Base-by-base conservation (phyloP, 129 eudicot species). In the Lactuca sativa region DNA sequence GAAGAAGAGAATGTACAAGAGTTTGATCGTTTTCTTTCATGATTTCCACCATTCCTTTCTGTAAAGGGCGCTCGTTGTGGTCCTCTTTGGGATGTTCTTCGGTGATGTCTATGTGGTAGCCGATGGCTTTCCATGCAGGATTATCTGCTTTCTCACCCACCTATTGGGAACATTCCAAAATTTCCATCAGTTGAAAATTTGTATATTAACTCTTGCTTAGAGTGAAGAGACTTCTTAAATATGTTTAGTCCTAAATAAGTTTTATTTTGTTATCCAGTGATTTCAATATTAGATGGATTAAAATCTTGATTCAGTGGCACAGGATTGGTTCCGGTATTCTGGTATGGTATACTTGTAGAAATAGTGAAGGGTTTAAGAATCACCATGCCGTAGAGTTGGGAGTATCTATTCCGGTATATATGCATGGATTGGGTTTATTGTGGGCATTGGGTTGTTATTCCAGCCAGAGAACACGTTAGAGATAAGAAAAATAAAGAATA, bases 71-170 rank as follows among this genome's bases (percentile, higher is more conserved):
- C 25, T 80, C 64, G 18, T 75, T 65, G 25, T 71, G 66, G 16
- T 66, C 61, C 1, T 36, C 30, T 25, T 25, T 18, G 7, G 61
- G 30, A 10, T 66, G 75, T 57, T 64, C 47, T 54, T 77, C 78
- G 0, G 18, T 34, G 8, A n/a, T 59, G 41, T 77, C 78, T 16
- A 64, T 74, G 33, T 82, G 53, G 71, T 88, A 92, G 4, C 78
- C 89, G 32, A 92, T 80, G 58, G 93, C 96, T 76, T 82, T 72
- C 95, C 95, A 92, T 71, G 85, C 69, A 2, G 91, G 89, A 75
- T 92, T 92, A 2, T 65, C 51, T 25, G 82, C 72, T 4, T 82
- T 70, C 67, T 88, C 86, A 73, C 76, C 77, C 14, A 79, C 90
- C 97, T 91, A 66, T 73, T 30, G 12, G 59, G 32, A 44, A 32